These are phyloP conservation scores for Kwoniella sp. DNA, from an alignment of 768 basidiomycete genomes.

Conservation along the genomic window DNA sequence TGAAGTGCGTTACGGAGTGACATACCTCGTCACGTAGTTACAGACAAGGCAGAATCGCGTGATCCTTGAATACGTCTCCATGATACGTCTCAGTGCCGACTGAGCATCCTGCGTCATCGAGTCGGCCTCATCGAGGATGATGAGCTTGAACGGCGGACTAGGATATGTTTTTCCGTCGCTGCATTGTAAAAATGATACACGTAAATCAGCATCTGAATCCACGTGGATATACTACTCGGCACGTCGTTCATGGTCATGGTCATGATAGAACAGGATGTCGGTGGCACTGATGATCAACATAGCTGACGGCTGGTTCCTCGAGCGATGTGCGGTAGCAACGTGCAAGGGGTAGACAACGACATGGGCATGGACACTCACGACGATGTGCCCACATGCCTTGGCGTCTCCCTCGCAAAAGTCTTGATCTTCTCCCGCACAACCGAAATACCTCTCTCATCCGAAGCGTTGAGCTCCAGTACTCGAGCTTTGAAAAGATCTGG, in stretches of 20 bases:
- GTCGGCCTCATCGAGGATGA: conserved; percentile 98
- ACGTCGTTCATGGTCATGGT: too few species aligned
- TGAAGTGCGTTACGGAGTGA: background rate
- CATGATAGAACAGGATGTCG: background rate
- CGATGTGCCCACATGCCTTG: conserved; percentile 47
- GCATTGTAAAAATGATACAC: too few species aligned
- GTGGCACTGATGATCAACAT: background rate
- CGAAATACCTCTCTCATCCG: conserved; percentile 94
- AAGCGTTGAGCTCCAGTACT: conserved; percentile 96
- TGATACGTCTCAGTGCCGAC: conserved; percentile 92
- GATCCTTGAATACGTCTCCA: conserved; percentile 98
- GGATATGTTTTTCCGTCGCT: conserved; percentile 72
- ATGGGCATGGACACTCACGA: conserved; percentile 50
- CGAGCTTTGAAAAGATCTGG: conserved; percentile 91
- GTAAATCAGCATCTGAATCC: too few species aligned
- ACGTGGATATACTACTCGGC: too few species aligned
- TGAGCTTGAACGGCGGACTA: conserved; percentile 97
- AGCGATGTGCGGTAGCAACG: background rate
- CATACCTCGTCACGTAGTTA: conserved; percentile 96
- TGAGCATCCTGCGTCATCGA: conserved; percentile 99
- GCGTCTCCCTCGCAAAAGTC: conserved; percentile 72
- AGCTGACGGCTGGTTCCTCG: background rate
- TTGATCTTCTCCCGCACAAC: conserved; percentile 99
- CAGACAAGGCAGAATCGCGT: conserved; percentile 98
- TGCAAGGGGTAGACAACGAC: too few species aligned